These are phyloP conservation scores for Epichloe gansuensis DNA, from an alignment of 2,329 filamentous ascomycete genomes.

Conservation along the genomic window DNA sequence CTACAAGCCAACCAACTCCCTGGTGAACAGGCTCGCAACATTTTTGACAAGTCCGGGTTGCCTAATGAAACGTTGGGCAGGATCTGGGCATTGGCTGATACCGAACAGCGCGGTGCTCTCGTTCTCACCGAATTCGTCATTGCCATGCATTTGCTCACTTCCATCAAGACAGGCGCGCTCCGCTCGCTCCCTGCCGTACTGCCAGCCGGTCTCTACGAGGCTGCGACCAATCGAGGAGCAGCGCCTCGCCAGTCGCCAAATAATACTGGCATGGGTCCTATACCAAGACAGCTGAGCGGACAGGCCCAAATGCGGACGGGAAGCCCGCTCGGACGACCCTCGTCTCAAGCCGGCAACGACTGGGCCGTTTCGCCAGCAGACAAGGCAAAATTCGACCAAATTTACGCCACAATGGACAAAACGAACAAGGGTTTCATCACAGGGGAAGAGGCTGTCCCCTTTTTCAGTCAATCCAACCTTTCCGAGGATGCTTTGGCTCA, in stretches of 20 bases:
- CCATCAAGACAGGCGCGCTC: conserved; percentile 74
- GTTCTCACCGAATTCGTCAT: conserved; percentile 90
- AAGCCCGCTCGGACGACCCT: conserved; percentile 42
- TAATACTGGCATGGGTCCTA: conserved; percentile 46
- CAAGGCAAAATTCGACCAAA: conserved; percentile 76
- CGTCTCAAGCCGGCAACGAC: conserved; percentile 37
- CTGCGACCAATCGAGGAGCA: conserved; percentile 57
- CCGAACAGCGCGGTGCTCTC: conserved; percentile 78
- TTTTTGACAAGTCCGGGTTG: conserved; percentile 86
- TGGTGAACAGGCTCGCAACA: conserved; percentile 78
- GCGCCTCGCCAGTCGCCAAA: conserved; percentile 37
- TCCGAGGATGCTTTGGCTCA: conserved; percentile 82
- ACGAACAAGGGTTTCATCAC: conserved; percentile 71
- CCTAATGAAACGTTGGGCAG: conserved; percentile 84
- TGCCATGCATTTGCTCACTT: conserved; percentile 93
- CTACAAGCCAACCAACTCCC: conserved; percentile 62
- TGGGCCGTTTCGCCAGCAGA: conserved; percentile 79
- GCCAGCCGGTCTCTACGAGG: conserved; percentile 80
- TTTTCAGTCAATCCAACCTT: conserved; percentile 85
- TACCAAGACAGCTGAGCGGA: conserved; percentile 77
- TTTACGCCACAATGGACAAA: conserved; percentile 78
- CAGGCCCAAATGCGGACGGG: conserved; percentile 49
- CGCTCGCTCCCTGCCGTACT: conserved; percentile 68
- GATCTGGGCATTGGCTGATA: conserved; percentile 93
- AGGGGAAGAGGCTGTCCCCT: conserved; percentile 86